These are phyloP conservation scores for Uronychia setigera DNA, from an alignment of 73 alveolate genomes.

Conservation along the genomic window DNA sequence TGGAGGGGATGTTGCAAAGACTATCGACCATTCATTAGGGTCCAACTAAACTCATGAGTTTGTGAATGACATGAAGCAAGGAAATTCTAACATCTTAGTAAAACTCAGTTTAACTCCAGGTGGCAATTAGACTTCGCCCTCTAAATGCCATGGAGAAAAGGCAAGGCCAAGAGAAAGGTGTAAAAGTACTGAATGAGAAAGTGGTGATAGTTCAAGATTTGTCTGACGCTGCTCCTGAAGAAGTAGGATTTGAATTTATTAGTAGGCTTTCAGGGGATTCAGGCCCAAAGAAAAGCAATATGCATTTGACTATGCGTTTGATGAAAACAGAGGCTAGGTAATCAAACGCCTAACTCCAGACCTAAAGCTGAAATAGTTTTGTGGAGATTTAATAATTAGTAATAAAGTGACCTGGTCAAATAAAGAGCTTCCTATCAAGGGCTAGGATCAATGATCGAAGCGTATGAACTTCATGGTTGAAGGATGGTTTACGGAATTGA, in stretches of 20 bases:
- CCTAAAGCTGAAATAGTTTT: too few species aligned
- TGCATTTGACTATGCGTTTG: slow-evolving; percentile 95
- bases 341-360: too few species aligned
- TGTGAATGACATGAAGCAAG: slow-evolving; percentile 53
- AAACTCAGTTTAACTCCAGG: neutral
- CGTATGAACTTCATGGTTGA: too few species aligned
- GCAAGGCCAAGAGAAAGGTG: neutral
- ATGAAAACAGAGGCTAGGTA: slow-evolving; percentile 60
- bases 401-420: too few species aligned
- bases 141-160: slow-evolving; percentile 69
- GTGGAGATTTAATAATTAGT: too few species aligned
- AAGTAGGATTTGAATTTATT: slow-evolving; percentile 30
- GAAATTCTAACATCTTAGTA: slow-evolving; percentile 60
- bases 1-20: too few species aligned
- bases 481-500: too few species aligned
- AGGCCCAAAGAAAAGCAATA: slow-evolving; percentile 92
- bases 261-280: slow-evolving; percentile 72
- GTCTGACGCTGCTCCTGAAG: slow-evolving; percentile 68
- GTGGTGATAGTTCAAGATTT: slow-evolving; percentile 78
- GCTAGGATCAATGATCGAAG: too few species aligned
- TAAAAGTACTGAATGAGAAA: slow-evolving; percentile 77
- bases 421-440: too few species aligned
- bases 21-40: neutral
- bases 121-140: slow-evolving; percentile 87
- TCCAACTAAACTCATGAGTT: slow-evolving; percentile 16